Percentiles rank a stretch among this genome's conserved stretches.
These are phyloP conservation scores for Ceratocystis eucalypticola DNA, from an alignment of 2,329 filamentous ascomycete species.

Conservation along the genomic window DNA sequence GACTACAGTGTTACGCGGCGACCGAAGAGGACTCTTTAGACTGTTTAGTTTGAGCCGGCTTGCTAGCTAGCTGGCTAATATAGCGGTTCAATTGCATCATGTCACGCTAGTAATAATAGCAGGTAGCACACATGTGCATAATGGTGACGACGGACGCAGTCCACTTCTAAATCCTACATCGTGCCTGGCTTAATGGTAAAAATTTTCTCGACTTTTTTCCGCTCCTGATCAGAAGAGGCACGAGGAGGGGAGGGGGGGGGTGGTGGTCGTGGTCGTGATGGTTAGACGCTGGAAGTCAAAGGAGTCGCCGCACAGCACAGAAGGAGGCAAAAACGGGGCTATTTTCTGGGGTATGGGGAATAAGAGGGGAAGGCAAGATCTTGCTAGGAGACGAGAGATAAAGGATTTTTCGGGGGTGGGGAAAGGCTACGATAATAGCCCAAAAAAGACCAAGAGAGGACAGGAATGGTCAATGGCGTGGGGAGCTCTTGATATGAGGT, in stretches of 20 bases:
- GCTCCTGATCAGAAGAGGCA: background rate
- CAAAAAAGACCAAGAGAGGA: background rate
- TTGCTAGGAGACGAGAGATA: background rate
- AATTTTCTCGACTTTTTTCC: background rate
- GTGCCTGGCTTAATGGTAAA: too few species aligned
- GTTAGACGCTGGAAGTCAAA: background rate
- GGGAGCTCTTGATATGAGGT: background rate
- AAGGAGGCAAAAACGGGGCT: background rate
- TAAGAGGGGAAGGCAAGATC: background rate
- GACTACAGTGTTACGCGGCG: constrained; percentile 3
- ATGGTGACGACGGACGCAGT: background rate
- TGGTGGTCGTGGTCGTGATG: background rate
- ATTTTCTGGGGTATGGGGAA: constrained; percentile 6
- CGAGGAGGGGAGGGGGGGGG: background rate
- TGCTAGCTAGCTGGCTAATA: too few species aligned
- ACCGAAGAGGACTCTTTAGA: background rate
- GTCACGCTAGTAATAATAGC: background rate
- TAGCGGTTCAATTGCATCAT: background rate
- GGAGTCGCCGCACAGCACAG: background rate
- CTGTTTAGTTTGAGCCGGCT: background rate
- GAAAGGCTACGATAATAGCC: background rate
- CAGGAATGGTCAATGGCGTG: background rate
- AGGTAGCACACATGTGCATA: background rate
- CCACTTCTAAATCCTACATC: background rate
- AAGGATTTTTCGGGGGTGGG: background rate